Evolutionary conservation across 2,329 filamentous ascomycete genomes (phyloP), one percentile per base, ranked within the genome.

Genomic region (Xylariaceae sp.): DNA sequence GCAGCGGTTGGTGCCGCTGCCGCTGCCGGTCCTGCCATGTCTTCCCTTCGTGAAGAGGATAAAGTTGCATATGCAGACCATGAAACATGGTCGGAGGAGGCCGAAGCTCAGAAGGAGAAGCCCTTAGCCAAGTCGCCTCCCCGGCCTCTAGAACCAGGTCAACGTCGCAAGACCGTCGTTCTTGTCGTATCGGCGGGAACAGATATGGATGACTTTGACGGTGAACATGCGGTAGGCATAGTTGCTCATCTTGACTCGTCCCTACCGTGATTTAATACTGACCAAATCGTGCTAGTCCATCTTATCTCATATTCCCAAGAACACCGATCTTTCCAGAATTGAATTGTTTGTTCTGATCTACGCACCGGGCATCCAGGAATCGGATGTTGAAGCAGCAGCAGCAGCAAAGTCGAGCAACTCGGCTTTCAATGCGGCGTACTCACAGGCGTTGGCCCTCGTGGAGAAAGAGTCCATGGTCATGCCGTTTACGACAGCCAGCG

Each of bases 341-440:
- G 89, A 90, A 71, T 80, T 97, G 23, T 95, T 96, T 69, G 82
- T 97, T 59, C 81, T 97, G 65, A 93, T 97, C 70, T 96, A 96
- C 74, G 86, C 90, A 2, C 93, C 93, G 0, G 82, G 84, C 55
- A 77, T 96, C 56, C 90, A 91, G 74, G 87, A 91, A 55, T 78
- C 82, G 61, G 74, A 78, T 55, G 72, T 82, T 59, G 81, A 87
- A 69, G 75, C 77, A 67, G 76, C 73, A 58, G 60, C 72, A 74
- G 76, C 68, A 66, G 76, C 71, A 30, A 76, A 76, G n/a, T 73
- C 80, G 8, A 72, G 77, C 44, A 82, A 81, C 59, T 77, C 86
- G 4, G 81, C 87, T 9, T 96, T 92, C 78, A 88, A 89, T 71
- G 86, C 88, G 0, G 79, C 96, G 5, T 91, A 94, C 74, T 84